These are phyloP conservation scores for Babesia bigemina DNA, from an alignment of 169 alveolate species.

Conservation along the genomic window DNA sequence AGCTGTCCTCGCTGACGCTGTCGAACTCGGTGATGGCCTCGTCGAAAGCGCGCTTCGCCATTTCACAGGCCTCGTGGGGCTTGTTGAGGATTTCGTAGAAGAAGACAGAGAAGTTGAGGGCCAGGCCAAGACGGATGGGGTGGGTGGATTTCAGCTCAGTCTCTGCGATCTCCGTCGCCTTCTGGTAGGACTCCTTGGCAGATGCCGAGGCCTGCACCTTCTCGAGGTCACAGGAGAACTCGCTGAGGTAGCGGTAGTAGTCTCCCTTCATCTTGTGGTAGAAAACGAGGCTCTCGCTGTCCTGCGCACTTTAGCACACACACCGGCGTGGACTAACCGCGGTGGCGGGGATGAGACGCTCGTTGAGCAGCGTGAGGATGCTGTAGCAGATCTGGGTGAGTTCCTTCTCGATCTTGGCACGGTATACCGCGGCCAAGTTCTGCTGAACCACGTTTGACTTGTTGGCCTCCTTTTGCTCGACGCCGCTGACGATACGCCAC, in stretches of 20 bases:
- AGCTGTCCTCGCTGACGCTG: conserved; percentile 92
- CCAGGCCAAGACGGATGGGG: conserved; percentile 97
- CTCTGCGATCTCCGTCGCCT: conserved; percentile 94
- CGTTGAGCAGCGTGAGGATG: conserved; percentile 88
- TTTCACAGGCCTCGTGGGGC: conserved; percentile 98
- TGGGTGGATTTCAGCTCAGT: conserved; percentile 94
- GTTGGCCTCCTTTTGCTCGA: conserved; percentile 95
- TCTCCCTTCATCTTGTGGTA: conserved; percentile 99
- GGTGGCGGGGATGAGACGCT: conserved; percentile 89
- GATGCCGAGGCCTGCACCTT: conserved; percentile 93
- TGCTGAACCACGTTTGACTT: conserved; percentile 89
- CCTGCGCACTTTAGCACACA: conserved; percentile 24
- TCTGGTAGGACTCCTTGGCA: conserved; percentile 95
- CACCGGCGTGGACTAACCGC: conserved; percentile 41
- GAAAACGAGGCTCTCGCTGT: conserved; percentile 93
- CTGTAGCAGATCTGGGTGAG: conserved; percentile 91
- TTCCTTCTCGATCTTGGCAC: conserved; percentile 93
- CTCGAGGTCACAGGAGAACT: conserved; percentile 93
- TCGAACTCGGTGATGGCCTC: conserved; percentile 95
- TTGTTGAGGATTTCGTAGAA: conserved; percentile 97
- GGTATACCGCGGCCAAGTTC: conserved; percentile 90
- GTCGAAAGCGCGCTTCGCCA: conserved; percentile 96
- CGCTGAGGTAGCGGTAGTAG: conserved; percentile 96
- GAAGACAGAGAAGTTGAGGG: conserved; percentile 97
- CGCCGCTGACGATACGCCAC: conserved; percentile 95